These are phyloP conservation scores for Chenopodium formosanum DNA, from an alignment of 148 eudicot species.

Conservation along the genomic window DNA sequence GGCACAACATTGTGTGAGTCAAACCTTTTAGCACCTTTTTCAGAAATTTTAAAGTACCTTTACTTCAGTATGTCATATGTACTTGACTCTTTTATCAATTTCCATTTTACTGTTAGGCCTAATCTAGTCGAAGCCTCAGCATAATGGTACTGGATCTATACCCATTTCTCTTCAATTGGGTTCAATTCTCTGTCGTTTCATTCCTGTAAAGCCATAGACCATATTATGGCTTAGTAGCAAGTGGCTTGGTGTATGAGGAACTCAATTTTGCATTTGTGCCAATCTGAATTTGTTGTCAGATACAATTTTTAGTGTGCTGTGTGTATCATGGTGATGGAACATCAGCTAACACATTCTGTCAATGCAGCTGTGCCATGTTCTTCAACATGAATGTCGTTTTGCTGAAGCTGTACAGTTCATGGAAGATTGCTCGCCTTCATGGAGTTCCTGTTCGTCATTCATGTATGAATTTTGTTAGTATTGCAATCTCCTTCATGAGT, in stretches of 20 bases:
- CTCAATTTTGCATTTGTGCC: neutral
- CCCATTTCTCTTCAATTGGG: neutral
- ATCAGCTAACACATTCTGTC: conserved; percentile 6
- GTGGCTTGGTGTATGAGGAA: neutral
- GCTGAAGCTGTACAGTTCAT: conserved; percentile 83
- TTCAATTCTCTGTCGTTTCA: neutral
- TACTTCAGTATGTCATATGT: neutral
- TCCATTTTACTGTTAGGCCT: neutral
- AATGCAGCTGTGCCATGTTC: conserved; percentile 85
- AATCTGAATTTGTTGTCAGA: neutral
- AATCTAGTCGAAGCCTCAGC: neutral
- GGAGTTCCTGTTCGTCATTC: conserved; percentile 67
- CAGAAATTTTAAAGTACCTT: neutral
- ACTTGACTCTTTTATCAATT: neutral
- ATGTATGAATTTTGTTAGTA: conserved; percentile 43
- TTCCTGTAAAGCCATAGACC: neutral
- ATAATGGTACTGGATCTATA: neutral
- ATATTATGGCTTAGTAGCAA: neutral
- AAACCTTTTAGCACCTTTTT: conserved; percentile 8
- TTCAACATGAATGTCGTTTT: conserved; percentile 72
- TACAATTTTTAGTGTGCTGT: neutral
- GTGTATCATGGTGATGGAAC: neutral
- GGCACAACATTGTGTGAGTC: conserved; percentile 95
- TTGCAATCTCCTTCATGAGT: neutral
- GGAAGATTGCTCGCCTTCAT: conserved; percentile 66